phyloP scores from a whole-genome alignment of 1,284 basidiomycete genomes.

The Ustilago crameri region DNA sequence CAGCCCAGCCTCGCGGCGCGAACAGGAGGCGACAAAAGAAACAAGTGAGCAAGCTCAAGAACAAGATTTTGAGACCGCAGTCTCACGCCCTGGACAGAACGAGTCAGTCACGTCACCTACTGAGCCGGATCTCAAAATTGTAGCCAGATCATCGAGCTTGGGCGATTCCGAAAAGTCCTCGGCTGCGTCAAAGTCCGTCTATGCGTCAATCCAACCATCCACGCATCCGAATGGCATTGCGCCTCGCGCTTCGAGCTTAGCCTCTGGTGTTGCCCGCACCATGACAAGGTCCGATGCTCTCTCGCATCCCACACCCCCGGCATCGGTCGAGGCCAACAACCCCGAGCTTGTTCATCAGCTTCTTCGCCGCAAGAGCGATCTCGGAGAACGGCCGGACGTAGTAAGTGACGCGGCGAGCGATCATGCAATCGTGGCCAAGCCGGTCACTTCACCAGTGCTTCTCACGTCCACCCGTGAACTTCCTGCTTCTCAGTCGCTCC shows the following conservation, averaged over 20 bases:
- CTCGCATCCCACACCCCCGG: constrained; percentile 52
- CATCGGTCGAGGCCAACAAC: constrained; percentile 47
- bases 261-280: constrained; percentile 4
- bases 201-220: constrained; percentile 25
- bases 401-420: constrained; percentile 50
- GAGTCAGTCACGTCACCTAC: constrained; percentile 5
- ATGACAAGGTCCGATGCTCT: constrained; percentile 48
- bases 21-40: background rate
- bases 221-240: constrained; percentile 19
- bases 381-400: constrained; percentile 18
- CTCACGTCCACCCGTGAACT: constrained; percentile 22
- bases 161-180: constrained; percentile 34
- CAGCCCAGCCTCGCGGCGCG: constrained; percentile 1
- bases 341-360: constrained; percentile 53
- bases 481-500: constrained; percentile 1
- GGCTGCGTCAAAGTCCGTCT: constrained; percentile 21
- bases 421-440: constrained; percentile 35
- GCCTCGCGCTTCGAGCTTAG: constrained; percentile 31
- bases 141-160: constrained; percentile 34
- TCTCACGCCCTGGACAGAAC: background rate
- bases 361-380: constrained; percentile 48
- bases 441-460: constrained; percentile 19
- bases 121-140: constrained; percentile 26
- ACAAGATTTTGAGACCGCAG: background rate
- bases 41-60: background rate